Evolutionary conservation across 2,329 filamentous ascomycete species (phyloP).

Genomic region (Hymenoscyphus repandus): DNA sequence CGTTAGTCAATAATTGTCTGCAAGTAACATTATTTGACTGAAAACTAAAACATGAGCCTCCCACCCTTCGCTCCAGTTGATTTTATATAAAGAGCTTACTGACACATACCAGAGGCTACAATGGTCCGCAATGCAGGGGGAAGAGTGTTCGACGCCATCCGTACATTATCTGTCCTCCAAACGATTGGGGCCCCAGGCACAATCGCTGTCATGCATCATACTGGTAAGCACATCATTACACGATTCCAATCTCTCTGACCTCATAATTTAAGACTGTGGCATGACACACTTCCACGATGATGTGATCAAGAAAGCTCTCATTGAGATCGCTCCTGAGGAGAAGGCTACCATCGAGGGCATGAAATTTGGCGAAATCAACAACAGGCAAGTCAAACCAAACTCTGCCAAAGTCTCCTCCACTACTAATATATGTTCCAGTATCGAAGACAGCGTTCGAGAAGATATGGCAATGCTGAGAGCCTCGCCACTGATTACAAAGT

Average conservation of each 20-base stretch:
- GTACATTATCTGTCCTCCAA: slow-evolving; percentile 17
- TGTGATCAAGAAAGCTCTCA: slow-evolving; percentile 13
- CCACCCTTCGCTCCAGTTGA: not conserved
- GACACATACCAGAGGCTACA: slow-evolving; percentile 12
- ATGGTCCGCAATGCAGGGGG: slow-evolving; percentile 23
- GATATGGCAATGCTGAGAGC: slow-evolving; percentile 17
- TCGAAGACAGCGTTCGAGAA: slow-evolving; percentile 19
- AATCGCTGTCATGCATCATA: slow-evolving; percentile 23
- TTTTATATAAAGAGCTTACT: not conserved
- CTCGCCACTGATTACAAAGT: slow-evolving; percentile 20
- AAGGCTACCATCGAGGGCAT: slow-evolving; percentile 10
- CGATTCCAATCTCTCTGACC: not conserved
- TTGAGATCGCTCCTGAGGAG: slow-evolving; percentile 14
- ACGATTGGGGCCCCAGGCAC: slow-evolving; percentile 17
- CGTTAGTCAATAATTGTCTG: not conserved
- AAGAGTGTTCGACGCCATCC: slow-evolving; percentile 18
- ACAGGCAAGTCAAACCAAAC: slow-evolving; percentile 7
- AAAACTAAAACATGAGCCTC: not conserved
- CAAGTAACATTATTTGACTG: not conserved
- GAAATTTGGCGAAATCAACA: slow-evolving; percentile 19
- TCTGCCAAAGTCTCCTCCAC: not conserved
- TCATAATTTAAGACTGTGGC: slow-evolving; percentile 14
- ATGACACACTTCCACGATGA: slow-evolving; percentile 19
- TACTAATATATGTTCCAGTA: slow-evolving; percentile 5
- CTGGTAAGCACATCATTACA: slow-evolving; percentile 6